A percentile compares a stretch with the other conserved stretches of the same genome.
Evolutionary conservation across 306 rosid species (phyloP).

Genomic region (Vigna unguiculata): DNA sequence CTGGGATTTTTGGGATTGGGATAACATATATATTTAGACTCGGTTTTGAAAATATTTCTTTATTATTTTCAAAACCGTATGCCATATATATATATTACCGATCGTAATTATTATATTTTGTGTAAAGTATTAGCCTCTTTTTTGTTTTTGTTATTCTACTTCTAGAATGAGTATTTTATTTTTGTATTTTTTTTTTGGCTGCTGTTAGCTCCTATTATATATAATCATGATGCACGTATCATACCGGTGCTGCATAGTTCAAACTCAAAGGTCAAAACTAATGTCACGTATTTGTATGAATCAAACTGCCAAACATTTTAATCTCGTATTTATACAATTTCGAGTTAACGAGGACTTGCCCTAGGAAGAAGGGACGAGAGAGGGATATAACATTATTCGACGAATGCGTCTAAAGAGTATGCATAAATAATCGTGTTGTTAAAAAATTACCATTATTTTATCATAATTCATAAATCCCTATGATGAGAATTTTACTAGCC

Average conservation of each 20-base stretch:
- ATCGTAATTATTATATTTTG: constrained; percentile 22
- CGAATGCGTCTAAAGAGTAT: not conserved
- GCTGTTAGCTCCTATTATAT: not conserved
- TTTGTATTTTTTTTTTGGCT: not conserved
- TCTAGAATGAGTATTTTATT: constrained; percentile 6
- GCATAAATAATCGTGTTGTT: not conserved
- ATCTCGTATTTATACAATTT: not conserved
- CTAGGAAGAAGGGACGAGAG: not conserved
- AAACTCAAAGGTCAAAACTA: not conserved
- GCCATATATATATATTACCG: constrained; percentile 14
- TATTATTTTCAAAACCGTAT: constrained; percentile 49
- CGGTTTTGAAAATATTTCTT: constrained; percentile 56
- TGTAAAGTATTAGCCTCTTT: constrained; percentile 46
- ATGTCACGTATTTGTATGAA: not conserved
- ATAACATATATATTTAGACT: not conserved
- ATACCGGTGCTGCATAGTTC: not conserved
- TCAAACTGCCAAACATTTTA: not conserved
- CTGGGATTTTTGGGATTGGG: constrained; percentile 33
- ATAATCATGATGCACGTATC: not conserved
- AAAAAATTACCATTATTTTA: not conserved
- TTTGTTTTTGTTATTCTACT: constrained; percentile 39
- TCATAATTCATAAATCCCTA: not conserved
- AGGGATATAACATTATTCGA: not conserved
- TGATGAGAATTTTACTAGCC: not conserved
- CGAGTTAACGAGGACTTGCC: not conserved